Evolutionary conservation across 169 alveolate species (phyloP).

Genomic region (Pseudocohnilembus persalinus): DNA sequence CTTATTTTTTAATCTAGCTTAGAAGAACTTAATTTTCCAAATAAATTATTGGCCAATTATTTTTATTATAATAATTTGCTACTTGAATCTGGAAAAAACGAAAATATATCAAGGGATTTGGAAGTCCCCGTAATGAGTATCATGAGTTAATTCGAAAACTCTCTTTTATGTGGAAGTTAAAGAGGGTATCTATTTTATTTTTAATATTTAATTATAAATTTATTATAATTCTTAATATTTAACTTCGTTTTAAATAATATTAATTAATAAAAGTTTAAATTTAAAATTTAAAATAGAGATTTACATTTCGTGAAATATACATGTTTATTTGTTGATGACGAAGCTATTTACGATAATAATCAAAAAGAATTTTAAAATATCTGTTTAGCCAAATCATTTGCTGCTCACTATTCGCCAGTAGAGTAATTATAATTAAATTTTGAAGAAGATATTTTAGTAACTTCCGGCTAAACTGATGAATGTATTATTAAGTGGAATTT

Average conservation of each 20-base stretch:
- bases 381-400: constrained; percentile 68
- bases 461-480: constrained; percentile 69
- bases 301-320: constrained; percentile 68
- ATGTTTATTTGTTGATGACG: constrained; percentile 53
- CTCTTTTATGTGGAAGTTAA: constrained; percentile 2
- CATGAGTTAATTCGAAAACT: constrained; percentile 2
- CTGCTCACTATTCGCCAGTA: constrained; percentile 74
- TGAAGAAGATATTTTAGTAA: constrained; percentile 52
- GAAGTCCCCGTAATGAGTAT: constrained; percentile 23
- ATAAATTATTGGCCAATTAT: constrained; percentile 21
- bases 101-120: constrained; percentile 2
- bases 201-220: not conserved
- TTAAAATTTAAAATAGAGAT: constrained; percentile 69
- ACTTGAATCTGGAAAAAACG: not conserved
- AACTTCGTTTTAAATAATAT: too few relatives aligned
- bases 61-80: constrained; percentile 17
- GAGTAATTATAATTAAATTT: constrained; percentile 53
- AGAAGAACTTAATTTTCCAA: constrained; percentile 27
- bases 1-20: not conserved
- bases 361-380: constrained; percentile 45
- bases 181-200: not conserved
- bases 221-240: too few relatives aligned
- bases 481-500: constrained; percentile 80
- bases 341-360: constrained; percentile 55
- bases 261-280: too few relatives aligned